A percentile compares a stretch with the other conserved stretches of the same genome.
These are phyloP conservation scores for Ceratobasidium sp. DNA, from an alignment of 1,284 basidiomycete genomes.

Conservation along the genomic window DNA sequence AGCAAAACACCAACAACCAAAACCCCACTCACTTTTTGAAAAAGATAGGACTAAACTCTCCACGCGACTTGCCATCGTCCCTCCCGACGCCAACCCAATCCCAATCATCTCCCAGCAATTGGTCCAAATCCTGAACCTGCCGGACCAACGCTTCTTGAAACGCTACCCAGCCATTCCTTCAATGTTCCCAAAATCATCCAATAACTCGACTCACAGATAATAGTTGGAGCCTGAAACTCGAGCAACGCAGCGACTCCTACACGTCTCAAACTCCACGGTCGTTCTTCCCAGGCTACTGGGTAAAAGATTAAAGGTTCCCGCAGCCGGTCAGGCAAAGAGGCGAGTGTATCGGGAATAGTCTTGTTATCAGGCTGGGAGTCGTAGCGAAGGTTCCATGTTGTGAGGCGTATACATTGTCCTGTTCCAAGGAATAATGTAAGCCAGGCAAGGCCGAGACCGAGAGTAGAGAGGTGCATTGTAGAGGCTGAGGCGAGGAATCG, in stretches of 20 bases:
- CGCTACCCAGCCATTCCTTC: slow-evolving; percentile 57
- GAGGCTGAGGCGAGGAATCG: not conserved
- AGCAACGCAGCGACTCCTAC: slow-evolving; percentile 65
- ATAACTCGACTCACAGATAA: slow-evolving; percentile 57
- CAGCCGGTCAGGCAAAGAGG: slow-evolving; percentile 62
- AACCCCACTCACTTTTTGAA: slow-evolving; percentile 64
- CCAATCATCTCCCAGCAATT: slow-evolving; percentile 69
- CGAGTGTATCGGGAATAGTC: slow-evolving; percentile 64
- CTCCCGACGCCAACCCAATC: slow-evolving; percentile 74
- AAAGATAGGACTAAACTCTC: slow-evolving; percentile 77
- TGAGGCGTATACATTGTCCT: slow-evolving; percentile 59
- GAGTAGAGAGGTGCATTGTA: not conserved
- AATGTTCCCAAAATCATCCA: slow-evolving; percentile 45
- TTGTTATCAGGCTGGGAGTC: slow-evolving; percentile 67
- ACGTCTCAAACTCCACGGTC: slow-evolving; percentile 67
- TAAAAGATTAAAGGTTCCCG: slow-evolving; percentile 56
- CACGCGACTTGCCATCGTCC: slow-evolving; percentile 68
- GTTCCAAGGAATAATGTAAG: not conserved
- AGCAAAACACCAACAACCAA: not conserved
- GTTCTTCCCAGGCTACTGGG: slow-evolving; percentile 57
- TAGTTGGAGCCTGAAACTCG: slow-evolving; percentile 59
- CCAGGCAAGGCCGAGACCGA: not conserved
- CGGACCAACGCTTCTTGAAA: slow-evolving; percentile 72
- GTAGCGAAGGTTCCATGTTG: slow-evolving; percentile 69
- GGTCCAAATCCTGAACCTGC: slow-evolving; percentile 71